These are phyloP conservation scores for Dichotomopilus funicola DNA, from an alignment of 2,329 filamentous ascomycete species.

Conservation along the genomic window DNA sequence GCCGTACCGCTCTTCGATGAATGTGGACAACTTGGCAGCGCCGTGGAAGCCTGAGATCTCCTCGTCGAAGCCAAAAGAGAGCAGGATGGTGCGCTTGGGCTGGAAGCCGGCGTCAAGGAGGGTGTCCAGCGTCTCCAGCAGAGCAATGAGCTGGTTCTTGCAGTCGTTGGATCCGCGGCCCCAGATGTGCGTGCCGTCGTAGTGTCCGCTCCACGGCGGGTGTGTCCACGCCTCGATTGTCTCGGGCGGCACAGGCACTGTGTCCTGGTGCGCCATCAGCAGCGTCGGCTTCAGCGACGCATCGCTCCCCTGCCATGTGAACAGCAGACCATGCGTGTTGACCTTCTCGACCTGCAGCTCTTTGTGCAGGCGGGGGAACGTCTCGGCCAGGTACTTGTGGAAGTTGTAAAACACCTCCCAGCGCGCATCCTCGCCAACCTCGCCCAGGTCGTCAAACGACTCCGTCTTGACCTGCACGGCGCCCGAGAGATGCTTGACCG, in stretches of 20 bases:
- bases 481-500: conserved; percentile 26
- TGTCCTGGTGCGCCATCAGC: conserved; percentile 59
- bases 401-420: conserved; percentile 55
- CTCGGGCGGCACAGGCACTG: conserved; percentile 50
- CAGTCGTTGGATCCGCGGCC: conserved; percentile 54
- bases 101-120: conserved; percentile 45
- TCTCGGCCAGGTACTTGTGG: conserved; percentile 40
- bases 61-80: conserved; percentile 60
- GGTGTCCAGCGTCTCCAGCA: conserved; percentile 49
- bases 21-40: conserved; percentile 40
- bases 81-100: conserved; percentile 49
- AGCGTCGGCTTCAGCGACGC: conserved; percentile 46
- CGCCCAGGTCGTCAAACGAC: conserved; percentile 40
- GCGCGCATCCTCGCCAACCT: conserved; percentile 47
- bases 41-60: conserved; percentile 49
- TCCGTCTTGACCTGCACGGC: conserved; percentile 30
- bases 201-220: conserved; percentile 53
- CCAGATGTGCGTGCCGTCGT: conserved; percentile 53
- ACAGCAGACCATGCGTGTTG: conserved; percentile 54
- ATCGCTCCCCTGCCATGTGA: conserved; percentile 50
- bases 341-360: conserved; percentile 45
- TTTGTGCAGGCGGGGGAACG: conserved; percentile 47
- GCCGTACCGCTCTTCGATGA: conserved; percentile 45
- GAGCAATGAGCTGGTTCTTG: conserved; percentile 54
- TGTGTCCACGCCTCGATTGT: conserved; percentile 49